Conservation (phyloP, 192 early-diverging fungal species). For the Entomortierella parvispora region DNA sequence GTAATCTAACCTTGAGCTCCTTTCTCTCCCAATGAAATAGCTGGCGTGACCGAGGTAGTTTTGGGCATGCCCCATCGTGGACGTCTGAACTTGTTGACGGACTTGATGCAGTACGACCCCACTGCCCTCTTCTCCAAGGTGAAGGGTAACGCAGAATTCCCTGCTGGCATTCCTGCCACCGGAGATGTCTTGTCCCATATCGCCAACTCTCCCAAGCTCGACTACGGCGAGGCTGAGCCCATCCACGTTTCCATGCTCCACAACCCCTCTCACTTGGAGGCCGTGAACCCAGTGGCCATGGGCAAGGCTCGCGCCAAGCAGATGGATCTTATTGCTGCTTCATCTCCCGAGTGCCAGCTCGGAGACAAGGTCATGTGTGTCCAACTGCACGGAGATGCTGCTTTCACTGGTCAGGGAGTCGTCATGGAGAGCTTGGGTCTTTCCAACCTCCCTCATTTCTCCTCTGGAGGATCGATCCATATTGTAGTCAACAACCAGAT, state of each 20-base stretch:
- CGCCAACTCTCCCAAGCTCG: conserved; percentile 81
- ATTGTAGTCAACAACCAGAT: conserved; percentile 99
- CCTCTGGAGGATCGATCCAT: conserved; percentile 94
- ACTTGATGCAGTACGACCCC: conserved; percentile 84
- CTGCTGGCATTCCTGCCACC: conserved; percentile 75
- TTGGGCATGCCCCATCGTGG: conserved; percentile 98
- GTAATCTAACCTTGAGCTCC: conserved; percentile 1
- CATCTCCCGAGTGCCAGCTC: conserved; percentile 77
- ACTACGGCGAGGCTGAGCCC: conserved; percentile 70
- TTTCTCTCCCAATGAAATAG: conserved; percentile 41
- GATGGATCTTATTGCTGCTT: conserved; percentile 75
- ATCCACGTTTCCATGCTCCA: conserved; percentile 91
- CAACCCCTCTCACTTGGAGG: conserved; percentile 98
- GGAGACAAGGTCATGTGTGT: conserved; percentile 95
- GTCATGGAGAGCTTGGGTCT: conserved; percentile 96
- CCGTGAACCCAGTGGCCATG: conserved; percentile 95
- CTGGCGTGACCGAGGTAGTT: conserved; percentile 85
- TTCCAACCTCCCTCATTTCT: conserved; percentile 96
- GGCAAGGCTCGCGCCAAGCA: conserved; percentile 97
- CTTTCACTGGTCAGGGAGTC: conserved; percentile 89
- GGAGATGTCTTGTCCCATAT: conserved; percentile 94
- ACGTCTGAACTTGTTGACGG: conserved; percentile 91
- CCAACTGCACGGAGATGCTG: conserved; percentile 95
- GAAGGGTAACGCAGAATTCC: conserved; percentile 93
- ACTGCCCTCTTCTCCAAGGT: conserved; percentile 92